A percentile compares a stretch with the other conserved stretches of the same genome.
Conservation (phyloP, 2,329 filamentous ascomycete species). For the Botrytis pseudocinerea region DNA sequence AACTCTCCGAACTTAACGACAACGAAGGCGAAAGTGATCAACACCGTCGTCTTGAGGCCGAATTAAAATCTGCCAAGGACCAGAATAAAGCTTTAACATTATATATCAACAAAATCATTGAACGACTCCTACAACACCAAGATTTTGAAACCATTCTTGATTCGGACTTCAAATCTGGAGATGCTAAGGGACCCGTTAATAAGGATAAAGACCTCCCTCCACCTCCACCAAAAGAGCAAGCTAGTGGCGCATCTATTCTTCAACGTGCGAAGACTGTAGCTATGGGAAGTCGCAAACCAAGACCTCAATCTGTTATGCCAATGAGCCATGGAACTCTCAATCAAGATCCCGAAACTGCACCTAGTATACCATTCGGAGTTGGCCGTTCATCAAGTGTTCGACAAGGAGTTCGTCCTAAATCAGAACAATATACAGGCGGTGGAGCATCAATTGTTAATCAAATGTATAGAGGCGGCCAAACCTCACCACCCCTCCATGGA, state of each 20-base stretch:
- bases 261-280: constrained; percentile 64
- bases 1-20: constrained; percentile 66
- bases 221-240: constrained; percentile 55
- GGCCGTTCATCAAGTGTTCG: constrained; percentile 56
- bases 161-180: constrained; percentile 55
- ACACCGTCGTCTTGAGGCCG: constrained; percentile 70
- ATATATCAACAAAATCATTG: constrained; percentile 99
- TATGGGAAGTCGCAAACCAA: constrained; percentile 46
- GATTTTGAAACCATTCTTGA: constrained; percentile 94
- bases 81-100: constrained; percentile 96
- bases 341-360: constrained; percentile 71
- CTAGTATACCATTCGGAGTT: constrained; percentile 69
- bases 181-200: constrained; percentile 28
- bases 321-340: constrained; percentile 45
- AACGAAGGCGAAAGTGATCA: constrained; percentile 62
- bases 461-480: constrained; percentile 77
- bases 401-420: constrained; percentile 55
- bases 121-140: constrained; percentile 87
- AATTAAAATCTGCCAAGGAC: constrained; percentile 79
- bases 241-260: constrained; percentile 51
- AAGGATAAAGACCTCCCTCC: constrained; percentile 82
- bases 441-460: constrained; percentile 78
- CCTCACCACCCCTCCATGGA: constrained; percentile 57
- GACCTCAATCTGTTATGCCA: constrained; percentile 60
- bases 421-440: constrained; percentile 58